Evolutionary conservation across 768 basidiomycete genomes (phyloP), one percentile per base, ranked within the genome.

Genomic region (Boletus fagicola): DNA sequence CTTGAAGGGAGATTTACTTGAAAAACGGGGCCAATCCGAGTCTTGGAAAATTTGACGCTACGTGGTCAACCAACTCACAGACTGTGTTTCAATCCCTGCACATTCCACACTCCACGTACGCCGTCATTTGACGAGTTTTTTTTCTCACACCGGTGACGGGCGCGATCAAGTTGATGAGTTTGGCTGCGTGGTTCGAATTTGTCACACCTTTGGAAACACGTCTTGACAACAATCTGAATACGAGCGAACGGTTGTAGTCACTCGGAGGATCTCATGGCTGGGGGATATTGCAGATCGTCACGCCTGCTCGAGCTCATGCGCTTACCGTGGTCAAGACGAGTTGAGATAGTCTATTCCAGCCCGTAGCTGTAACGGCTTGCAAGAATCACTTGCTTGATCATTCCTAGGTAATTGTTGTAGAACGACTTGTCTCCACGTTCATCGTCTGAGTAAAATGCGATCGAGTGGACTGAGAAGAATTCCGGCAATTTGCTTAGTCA

Each of bases 401-500:
- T 18, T 16, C 20, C 11, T 33, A 28, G 16, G 22, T 36, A 11
- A 22, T 18, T 24, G 16, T 22, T 11, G 30, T 15, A 28, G 16
- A 11, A 26, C 16, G 10, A 46, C 26, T 45, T 28, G 45, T 46
- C 45, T 28, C 16, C 24, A 9, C 2, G 12, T 49, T 35, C 33
- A 22, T 35, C 12, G 49, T 24, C 31, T 16, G 12, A 22, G 28
- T 9, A 26, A 20, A 28, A 26, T 20, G n/a, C n/a, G n/a, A n/a
- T 42, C 20, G 20, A 12, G 22, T 43, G 1, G 13, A 30, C 28
- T 7, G 13, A 1, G 12, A 28, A 28, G 28, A 7, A 28, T 28
- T 28, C 33, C 13, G 33, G 33, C 0, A 36, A 20, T 40, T 20
- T 20, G 39, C 59, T 72, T 72, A 72, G 62, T 72, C 70, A 72